Evolutionary conservation across 208 protist genomes (phyloP), one percentile per base, ranked within the genome.

Genomic region (Strigomonas oncopelti): DNA sequence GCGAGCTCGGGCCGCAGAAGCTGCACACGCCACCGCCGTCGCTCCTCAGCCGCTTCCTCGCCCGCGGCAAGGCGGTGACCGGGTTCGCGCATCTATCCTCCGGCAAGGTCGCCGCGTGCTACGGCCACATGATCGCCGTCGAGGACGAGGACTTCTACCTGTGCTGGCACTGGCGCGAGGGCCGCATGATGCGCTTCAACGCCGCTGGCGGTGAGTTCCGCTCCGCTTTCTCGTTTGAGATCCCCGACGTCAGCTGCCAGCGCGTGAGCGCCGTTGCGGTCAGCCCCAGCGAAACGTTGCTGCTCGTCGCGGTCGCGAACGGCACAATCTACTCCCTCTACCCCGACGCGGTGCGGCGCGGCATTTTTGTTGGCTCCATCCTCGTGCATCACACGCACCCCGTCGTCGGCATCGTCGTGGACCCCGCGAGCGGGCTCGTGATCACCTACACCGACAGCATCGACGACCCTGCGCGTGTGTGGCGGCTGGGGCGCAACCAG

Each of bases 311-410:
- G 5, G 70, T 74, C 24, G 81, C 69, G 69, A 87, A 57, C 64
- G 90, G 90, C 13, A 75, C 79, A 13, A 74, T 93, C 27, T 90
- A 90, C 61, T 91, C 75, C 74, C 71, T 96, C 32, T 84, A 71
- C 67, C 83, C 83, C 0, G 77, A 80, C 59, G 60, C 65, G 24
- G 51, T 69, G 0, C 61, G 61, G 24, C 63, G 71, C 16, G 58
- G 72, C 0, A 27, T 80, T 32, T 61, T 81, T 31, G 56, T 90
- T n/a, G 81, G 63, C 45, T 64, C 68, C 13, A 86, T 84, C 20
- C 65, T 93, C 20, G 88, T 75, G 64, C 73, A 86, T 63, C 90
- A 95, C 75, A 81, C 51, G 11, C 65, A 87, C 61, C 61, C 85
- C 38, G 81, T 95, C 42, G 65, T 72, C 28, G 85, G 83, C 54